Evolutionary conservation across 208 protist species (phyloP).

Genomic region (Trypanosoma avium): DNA sequence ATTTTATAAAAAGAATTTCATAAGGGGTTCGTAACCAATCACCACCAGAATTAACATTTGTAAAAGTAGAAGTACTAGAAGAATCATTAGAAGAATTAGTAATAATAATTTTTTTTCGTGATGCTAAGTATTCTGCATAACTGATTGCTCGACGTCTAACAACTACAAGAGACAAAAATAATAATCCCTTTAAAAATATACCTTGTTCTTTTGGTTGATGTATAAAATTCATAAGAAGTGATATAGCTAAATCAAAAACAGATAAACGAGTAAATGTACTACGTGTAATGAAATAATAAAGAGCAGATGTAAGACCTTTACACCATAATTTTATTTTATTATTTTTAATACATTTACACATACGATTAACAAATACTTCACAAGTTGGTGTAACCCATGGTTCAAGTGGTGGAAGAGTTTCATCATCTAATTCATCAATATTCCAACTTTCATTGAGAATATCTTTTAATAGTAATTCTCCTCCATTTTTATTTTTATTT

Average conservation of each 20-base stretch:
- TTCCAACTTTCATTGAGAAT: constrained; percentile 4
- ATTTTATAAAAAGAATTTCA: constrained; percentile 20
- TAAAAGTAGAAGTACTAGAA: background rate
- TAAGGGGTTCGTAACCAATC: constrained; percentile 14
- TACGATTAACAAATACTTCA: constrained; percentile 7
- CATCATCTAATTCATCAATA: background rate
- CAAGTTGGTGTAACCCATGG: background rate
- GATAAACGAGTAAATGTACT: constrained; percentile 10
- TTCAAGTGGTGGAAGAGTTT: background rate
- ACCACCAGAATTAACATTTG: background rate
- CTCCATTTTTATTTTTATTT: background rate
- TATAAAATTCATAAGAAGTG: constrained; percentile 8
- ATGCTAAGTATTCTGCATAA: constrained; percentile 11
- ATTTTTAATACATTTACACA: background rate
- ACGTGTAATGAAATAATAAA: constrained; percentile 21
- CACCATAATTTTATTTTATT: background rate
- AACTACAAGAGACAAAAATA: constrained; percentile 8
- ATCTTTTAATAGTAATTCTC: background rate
- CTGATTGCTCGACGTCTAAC: background rate
- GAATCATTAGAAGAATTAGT: background rate
- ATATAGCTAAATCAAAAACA: constrained; percentile 11
- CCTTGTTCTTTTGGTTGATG: background rate
- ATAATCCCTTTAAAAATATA: constrained; percentile 8
- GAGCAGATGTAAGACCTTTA: constrained; percentile 3
- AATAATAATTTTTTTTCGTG: background rate